These are phyloP conservation scores for Haplographium delicatum DNA, from an alignment of 495 filamentous ascomycete species.

Conservation along the genomic window DNA sequence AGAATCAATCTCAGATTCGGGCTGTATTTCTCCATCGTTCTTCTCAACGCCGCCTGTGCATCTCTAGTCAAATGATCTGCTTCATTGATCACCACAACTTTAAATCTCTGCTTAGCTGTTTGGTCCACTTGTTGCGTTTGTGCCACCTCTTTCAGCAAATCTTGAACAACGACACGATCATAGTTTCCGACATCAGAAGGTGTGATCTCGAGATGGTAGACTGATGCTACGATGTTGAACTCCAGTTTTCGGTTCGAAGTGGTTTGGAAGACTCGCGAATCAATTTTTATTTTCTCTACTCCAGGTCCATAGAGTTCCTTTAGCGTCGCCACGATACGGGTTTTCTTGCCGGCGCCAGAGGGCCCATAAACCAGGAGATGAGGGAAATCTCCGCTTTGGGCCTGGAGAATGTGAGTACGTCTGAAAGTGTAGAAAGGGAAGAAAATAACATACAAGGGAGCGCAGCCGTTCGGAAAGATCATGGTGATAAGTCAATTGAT, in stretches of 20 bases:
- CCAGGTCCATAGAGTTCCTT: conserved; percentile 89
- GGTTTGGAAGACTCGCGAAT: conserved; percentile 92
- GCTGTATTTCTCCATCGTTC: conserved; percentile 99
- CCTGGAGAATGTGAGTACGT: conserved; percentile 48
- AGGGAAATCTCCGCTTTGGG: conserved; percentile 93
- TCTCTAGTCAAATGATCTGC: conserved; percentile 93
- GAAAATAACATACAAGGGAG: conserved; percentile 61
- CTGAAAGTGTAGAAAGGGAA: conserved; percentile 3
- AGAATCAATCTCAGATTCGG: conserved; percentile 89
- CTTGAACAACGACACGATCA: conserved; percentile 91
- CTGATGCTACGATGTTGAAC: conserved; percentile 94
- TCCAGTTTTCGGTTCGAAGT: conserved; percentile 93
- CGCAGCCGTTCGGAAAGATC: conserved; percentile 83
- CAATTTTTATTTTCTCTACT: conserved; percentile 96
- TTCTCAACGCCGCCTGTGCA: conserved; percentile 88
- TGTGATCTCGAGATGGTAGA: conserved; percentile 97
- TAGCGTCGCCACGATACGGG: conserved; percentile 86
- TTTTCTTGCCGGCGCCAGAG: conserved; percentile 96
- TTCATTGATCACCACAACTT: conserved; percentile 98
- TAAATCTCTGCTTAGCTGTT: conserved; percentile 83
- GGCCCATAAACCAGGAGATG: conserved; percentile 96
- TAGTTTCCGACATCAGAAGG: conserved; percentile 96
- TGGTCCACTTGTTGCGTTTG: conserved; percentile 98
- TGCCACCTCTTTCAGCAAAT: conserved; percentile 93
- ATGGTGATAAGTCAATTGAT: conserved; percentile 79